A percentile compares a stretch with the other conserved stretches of the same genome.
Evolutionary conservation across 768 basidiomycete genomes (phyloP).

Genomic region (Myochromella boudieri): DNA sequence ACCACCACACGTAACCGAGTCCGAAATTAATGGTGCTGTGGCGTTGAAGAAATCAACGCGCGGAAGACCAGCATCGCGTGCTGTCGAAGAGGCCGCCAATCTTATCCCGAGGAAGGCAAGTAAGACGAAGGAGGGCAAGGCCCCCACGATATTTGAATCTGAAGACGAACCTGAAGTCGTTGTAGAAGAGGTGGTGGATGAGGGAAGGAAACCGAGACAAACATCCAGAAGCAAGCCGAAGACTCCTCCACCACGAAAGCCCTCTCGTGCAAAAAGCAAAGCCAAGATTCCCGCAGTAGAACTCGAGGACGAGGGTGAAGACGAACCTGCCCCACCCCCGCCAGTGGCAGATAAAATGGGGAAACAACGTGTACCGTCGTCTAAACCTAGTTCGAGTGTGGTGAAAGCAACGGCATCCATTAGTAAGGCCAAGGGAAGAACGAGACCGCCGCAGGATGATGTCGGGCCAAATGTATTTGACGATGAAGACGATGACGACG

Average conservation of each 20-base stretch:
- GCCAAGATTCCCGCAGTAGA: conserved; percentile 6
- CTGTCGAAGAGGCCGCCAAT: background rate
- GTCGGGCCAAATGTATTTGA: conserved; percentile 5
- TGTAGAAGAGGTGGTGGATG: conserved; percentile 14
- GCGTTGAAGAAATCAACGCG: conserved; percentile 15
- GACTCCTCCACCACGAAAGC: conserved; percentile 5
- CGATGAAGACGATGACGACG: background rate
- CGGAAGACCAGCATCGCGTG: conserved; percentile 5
- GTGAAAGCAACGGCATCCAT: conserved; percentile 6
- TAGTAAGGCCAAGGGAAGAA: conserved; percentile 14
- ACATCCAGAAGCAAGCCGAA: conserved; percentile 12
- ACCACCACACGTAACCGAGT: conserved; percentile 1
- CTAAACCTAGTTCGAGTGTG: background rate
- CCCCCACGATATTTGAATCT: conserved; percentile 1
- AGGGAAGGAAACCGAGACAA: conserved; percentile 10
- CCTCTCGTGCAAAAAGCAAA: conserved; percentile 24
- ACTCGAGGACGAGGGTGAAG: conserved; percentile 23
- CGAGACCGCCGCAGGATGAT: conserved; percentile 13
- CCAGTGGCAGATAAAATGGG: background rate
- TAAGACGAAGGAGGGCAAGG: conserved; percentile 8
- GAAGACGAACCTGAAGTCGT: conserved; percentile 11
- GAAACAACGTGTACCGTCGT: background rate
- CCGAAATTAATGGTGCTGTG: conserved; percentile 8
- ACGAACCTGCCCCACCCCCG: conserved; percentile 11
- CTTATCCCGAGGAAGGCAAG: conserved; percentile 8